These are phyloP conservation scores for Globisporangium orthogonon DNA, from an alignment of 352 stramenopile genomes.

Conservation along the genomic window DNA sequence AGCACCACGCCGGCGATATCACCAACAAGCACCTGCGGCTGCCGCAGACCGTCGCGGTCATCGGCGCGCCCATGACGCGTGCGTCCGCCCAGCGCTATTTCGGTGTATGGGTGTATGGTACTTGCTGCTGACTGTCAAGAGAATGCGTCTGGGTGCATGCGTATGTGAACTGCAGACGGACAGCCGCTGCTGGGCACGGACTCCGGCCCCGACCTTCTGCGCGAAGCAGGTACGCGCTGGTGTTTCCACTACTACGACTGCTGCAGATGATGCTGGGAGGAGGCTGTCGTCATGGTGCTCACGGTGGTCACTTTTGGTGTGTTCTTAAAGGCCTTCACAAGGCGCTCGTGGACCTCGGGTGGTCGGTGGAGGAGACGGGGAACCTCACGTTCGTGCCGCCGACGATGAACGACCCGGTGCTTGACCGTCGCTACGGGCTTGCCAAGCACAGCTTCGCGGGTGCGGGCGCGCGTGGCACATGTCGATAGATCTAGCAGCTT, in stretches of 20 bases:
- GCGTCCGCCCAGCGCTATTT: neutral
- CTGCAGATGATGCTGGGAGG: no score
- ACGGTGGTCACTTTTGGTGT: neutral
- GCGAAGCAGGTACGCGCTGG: slow-evolving; percentile 36
- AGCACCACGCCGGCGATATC: slow-evolving; percentile 48
- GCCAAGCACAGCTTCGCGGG: slow-evolving; percentile 77
- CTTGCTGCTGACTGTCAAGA: no score
- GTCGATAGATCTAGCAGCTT: no score
- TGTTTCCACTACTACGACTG: neutral
- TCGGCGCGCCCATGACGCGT: slow-evolving; percentile 88
- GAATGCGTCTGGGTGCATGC: no score
- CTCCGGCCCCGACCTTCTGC: slow-evolving; percentile 61
- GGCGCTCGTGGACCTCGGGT: slow-evolving; percentile 68
- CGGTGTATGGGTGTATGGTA: no score
- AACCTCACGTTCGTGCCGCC: slow-evolving; percentile 69
- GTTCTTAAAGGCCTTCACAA: slow-evolving; percentile 53
- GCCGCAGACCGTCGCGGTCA: slow-evolving; percentile 71
- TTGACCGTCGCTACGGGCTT: slow-evolving; percentile 63
- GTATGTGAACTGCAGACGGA: slow-evolving; percentile 33
- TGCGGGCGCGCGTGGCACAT: slow-evolving; percentile 8
- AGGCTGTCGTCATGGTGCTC: neutral
- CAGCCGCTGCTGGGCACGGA: slow-evolving; percentile 80
- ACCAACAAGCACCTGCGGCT: slow-evolving; percentile 44
- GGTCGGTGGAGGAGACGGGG: slow-evolving; percentile 82
- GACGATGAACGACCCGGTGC: slow-evolving; percentile 35